Base-by-base conservation (phyloP, 108 stramenopile species). In the Ochromonas danica region DNA sequence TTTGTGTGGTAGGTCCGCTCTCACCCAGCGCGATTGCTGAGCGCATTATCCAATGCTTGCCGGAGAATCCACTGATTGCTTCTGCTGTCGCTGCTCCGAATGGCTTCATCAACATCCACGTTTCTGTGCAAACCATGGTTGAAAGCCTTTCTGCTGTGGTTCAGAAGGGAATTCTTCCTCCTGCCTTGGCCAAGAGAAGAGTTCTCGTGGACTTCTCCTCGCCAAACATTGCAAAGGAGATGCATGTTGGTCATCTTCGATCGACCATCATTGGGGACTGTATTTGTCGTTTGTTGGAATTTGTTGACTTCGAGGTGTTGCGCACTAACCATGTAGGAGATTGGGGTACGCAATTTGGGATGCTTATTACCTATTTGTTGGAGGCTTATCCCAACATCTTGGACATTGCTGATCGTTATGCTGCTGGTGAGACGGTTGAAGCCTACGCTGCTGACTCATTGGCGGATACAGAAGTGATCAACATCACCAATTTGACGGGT, bases 211-310 rank as follows among this genome's bases (percentile, higher is more conserved):
- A 99, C 88, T 99, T 98, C 81, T 94, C 93, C 42, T 93, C 92
- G 71, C 98, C 98, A 60, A 99, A 99, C 87, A 97, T 99, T 86
- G 98, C 98, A 81, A 99, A 99, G 90, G 98, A 99, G 87, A 99
- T 99, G 98, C 98, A 99, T 82, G 98, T 99, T 38, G 98, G 98
- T 1, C 98, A 99, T 81, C 85, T 99, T 71, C 92, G 98, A 42
- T 91, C 90, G 38, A 99, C 98, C 31, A 98, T 99, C 81, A 96
- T 99, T 78, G 98, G 98, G 31, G 98, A 99, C 80, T 79, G 93
- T 31, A 91, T 98, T 30, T 96, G 97, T 77, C 91, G 96, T 27
- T 91, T 98, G 42, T 87, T 98, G 67, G 97, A 97, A 88, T 97
- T 91, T 83, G 82, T 79, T 30, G 96, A 96, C 38, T 90, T 93